Conservation (phyloP, 169 alveolate species). For the Cryptosporidium parvum region DNA sequence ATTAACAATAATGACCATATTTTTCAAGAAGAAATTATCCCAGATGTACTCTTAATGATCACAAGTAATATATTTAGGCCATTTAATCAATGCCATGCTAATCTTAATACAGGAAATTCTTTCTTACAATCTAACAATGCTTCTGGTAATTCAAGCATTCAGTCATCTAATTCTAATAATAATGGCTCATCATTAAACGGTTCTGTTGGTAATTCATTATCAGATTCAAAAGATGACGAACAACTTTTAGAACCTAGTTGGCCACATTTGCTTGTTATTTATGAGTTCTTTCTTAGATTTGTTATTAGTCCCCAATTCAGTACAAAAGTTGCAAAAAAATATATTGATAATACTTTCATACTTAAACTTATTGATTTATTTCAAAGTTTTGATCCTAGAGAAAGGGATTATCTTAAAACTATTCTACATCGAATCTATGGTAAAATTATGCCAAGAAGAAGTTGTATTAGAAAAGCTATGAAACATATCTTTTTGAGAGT, state of each 20-base stretch:
- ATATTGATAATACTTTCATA: slow-evolving; percentile 87
- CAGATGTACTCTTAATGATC: slow-evolving; percentile 65
- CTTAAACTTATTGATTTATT: slow-evolving; percentile 85
- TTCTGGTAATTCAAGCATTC: slow-evolving; percentile 83
- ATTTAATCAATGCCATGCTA: slow-evolving; percentile 45
- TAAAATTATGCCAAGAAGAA: slow-evolving; percentile 91
- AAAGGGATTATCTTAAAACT: slow-evolving; percentile 95
- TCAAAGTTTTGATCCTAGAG: slow-evolving; percentile 95
- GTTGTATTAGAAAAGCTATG: slow-evolving; percentile 94
- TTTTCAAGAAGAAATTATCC: slow-evolving; percentile 52
- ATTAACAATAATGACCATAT: slow-evolving; percentile 76
- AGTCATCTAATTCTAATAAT: slow-evolving; percentile 18
- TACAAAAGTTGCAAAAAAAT: slow-evolving; percentile 88
- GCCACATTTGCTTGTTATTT: slow-evolving; percentile 78
- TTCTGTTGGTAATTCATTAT: slow-evolving; percentile 9
- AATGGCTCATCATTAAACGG: background rate
- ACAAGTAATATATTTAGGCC: slow-evolving; percentile 62
- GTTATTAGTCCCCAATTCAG: slow-evolving; percentile 88
- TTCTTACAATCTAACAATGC: background rate
- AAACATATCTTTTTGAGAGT: slow-evolving; percentile 93
- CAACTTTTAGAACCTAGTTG: slow-evolving; percentile 84
- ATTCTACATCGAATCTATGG: slow-evolving; percentile 95
- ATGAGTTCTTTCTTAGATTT: slow-evolving; percentile 89
- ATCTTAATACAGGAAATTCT: slow-evolving; percentile 25
- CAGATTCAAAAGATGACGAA: slow-evolving; percentile 88